phyloP scores from a whole-genome alignment of 2,329 filamentous ascomycete species.

The Phyllosticta citribraziliensis region DNA sequence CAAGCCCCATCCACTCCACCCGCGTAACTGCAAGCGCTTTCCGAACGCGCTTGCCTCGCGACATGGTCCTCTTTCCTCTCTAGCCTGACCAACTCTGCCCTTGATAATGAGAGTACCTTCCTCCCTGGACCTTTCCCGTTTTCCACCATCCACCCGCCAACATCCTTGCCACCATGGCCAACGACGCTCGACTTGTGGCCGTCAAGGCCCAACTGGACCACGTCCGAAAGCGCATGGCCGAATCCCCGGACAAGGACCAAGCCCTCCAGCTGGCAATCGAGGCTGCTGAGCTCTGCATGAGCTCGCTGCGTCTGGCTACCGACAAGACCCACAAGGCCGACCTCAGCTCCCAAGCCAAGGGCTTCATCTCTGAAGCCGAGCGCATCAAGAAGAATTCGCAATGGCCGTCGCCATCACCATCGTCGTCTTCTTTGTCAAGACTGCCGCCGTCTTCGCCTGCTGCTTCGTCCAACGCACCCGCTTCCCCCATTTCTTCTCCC shows the following conservation, averaged over 20 bases:
- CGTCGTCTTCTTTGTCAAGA: not conserved
- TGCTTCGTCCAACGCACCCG: not conserved
- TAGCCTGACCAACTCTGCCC: not conserved
- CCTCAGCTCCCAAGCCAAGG: conserved; percentile 59
- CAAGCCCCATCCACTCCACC: not conserved
- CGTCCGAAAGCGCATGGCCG: conserved; percentile 35
- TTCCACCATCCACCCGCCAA: not conserved
- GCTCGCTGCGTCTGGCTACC: conserved; percentile 55
- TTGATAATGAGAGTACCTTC: not conserved
- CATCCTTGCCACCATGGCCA: not conserved
- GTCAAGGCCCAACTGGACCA: conserved; percentile 13
- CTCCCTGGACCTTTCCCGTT: not conserved
- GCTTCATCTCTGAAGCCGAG: conserved; percentile 64
- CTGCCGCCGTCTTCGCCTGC: not conserved
- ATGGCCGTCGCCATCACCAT: conserved; percentile 14
- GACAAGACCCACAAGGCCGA: conserved; percentile 53
- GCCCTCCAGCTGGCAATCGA: conserved; percentile 67
- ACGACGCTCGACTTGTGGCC: not conserved
- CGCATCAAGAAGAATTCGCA: conserved; percentile 50
- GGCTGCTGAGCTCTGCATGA: conserved; percentile 74
- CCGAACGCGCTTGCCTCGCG: not conserved
- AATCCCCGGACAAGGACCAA: conserved; percentile 45
- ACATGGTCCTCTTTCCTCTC: not conserved
- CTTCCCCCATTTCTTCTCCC: not conserved
- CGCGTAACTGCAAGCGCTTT: not conserved